Conservation (phyloP, 805 yeast genomes). For the Ogataea ramenticola region DNA sequence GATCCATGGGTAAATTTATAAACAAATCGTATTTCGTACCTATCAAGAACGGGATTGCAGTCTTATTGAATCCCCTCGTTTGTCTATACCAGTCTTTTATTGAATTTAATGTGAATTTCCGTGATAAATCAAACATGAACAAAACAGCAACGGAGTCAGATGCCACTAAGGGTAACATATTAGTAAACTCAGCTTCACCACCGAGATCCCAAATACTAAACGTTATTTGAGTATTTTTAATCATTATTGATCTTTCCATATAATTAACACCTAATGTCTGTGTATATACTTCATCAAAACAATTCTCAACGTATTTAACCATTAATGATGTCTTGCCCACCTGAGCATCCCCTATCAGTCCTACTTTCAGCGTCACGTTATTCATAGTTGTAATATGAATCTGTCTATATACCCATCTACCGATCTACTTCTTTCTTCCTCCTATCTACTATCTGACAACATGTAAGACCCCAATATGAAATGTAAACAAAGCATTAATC, state of each 20-base stretch:
- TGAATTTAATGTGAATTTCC: constrained; percentile 80
- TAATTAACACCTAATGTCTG: constrained; percentile 94
- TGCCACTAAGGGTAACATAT: constrained; percentile 90
- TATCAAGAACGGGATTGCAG: constrained; percentile 84
- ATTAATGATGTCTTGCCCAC: constrained; percentile 93
- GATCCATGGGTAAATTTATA: constrained; percentile 67
- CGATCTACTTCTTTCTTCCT: too few relatives aligned
- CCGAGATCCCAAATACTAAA: constrained; percentile 95
- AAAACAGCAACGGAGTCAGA: constrained; percentile 88
- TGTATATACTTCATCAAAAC: constrained; percentile 84
- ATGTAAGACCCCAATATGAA: too few relatives aligned
- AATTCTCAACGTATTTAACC: constrained; percentile 96
- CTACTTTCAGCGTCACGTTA: constrained; percentile 71
- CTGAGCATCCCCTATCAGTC: constrained; percentile 91
- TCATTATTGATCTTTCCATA: constrained; percentile 82
- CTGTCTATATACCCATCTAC: too few relatives aligned
- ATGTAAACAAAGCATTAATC: too few relatives aligned
- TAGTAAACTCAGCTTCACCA: constrained; percentile 90
- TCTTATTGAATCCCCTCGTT: constrained; percentile 80
- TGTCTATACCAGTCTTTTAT: constrained; percentile 93
- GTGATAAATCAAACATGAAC: constrained; percentile 83
- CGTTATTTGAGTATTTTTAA: constrained; percentile 80
- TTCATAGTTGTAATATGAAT: constrained; percentile 16
- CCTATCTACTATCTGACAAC: too few relatives aligned
- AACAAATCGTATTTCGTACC: constrained; percentile 93